These are phyloP conservation scores for Colletotrichum sp. DNA, from an alignment of 2,329 filamentous ascomycete species.

Conservation along the genomic window DNA sequence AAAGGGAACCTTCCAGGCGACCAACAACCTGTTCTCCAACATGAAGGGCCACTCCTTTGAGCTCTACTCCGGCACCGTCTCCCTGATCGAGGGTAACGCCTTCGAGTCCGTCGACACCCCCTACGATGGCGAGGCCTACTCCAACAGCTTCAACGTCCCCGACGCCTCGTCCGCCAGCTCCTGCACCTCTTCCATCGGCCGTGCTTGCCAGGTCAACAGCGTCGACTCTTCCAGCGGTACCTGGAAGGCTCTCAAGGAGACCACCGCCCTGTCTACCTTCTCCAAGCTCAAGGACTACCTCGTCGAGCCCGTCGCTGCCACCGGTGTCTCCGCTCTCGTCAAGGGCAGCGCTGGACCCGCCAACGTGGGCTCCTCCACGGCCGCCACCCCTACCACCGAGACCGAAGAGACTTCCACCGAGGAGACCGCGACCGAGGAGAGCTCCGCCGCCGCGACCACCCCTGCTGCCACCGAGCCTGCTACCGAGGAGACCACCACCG, in stretches of 20 bases:
- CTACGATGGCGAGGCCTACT: conserved; percentile 35
- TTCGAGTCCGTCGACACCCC: conserved; percentile 28
- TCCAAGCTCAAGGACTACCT: conserved; percentile 24
- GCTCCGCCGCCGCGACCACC: neutral
- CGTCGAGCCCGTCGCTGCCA: conserved; percentile 28
- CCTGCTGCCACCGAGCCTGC: neutral
- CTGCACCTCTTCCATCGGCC: conserved; percentile 1
- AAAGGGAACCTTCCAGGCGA: conserved; percentile 27
- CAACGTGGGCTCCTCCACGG: conserved; percentile 23
- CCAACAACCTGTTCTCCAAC: conserved; percentile 32
- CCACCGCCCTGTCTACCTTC: conserved; percentile 21
- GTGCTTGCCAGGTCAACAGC: conserved; percentile 12
- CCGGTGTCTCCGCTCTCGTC: conserved; percentile 27
- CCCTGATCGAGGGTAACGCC: conserved; percentile 30
- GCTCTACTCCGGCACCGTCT: conserved; percentile 41
- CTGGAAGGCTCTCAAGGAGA: conserved; percentile 23
- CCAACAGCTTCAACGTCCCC: conserved; percentile 26
- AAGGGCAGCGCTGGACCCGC: conserved; percentile 25
- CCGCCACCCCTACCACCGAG: neutral
- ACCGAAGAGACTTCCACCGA: neutral
- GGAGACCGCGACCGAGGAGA: neutral
- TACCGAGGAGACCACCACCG: neutral
- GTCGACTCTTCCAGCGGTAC: conserved; percentile 23
- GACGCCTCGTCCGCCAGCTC: conserved; percentile 21
- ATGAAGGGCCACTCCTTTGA: conserved; percentile 53